Evolutionary conservation across 345 rosid genomes (phyloP).

Genomic region (Citropsis articulata): DNA sequence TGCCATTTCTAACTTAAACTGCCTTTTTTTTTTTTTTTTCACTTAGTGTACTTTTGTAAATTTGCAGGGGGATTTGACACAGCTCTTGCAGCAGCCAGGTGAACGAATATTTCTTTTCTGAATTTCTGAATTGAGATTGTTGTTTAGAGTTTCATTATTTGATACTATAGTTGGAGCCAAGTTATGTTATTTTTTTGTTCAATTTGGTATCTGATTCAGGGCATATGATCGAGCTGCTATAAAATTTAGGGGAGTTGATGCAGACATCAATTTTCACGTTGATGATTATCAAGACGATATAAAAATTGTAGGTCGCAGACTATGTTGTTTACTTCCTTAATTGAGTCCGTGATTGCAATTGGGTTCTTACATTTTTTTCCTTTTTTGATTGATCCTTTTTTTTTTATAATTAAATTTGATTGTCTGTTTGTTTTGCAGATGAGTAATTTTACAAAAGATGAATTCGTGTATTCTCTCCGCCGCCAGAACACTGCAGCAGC

Average conservation of each 20-base stretch:
- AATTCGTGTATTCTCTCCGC: conserved; percentile 66
- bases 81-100: conserved; percentile 92
- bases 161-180: neutral
- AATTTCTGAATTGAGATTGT: no score
- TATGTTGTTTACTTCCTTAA: neutral
- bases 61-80: conserved; percentile 85
- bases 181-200: neutral
- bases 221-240: conserved; percentile 91
- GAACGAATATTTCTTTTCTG: neutral
- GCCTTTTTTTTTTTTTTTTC: neutral
- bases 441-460: conserved; percentile 63
- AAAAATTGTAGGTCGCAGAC: conserved; percentile 40
- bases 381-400: no score
- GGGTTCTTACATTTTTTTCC: neutral
- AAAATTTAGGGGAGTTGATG: conserved; percentile 76
- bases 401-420: no score
- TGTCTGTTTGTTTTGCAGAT: conserved; percentile 34
- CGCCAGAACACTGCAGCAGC: conserved; percentile 77
- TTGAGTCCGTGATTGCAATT: neutral
- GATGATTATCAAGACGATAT: conserved; percentile 68
- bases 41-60: neutral
- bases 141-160: no score
- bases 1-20: neutral
- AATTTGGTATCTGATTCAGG: conserved; percentile 28
- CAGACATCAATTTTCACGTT: conserved; percentile 70